Base-by-base conservation (phyloP, 73 alveolate genomes). In the Paramecium biaurelia region DNA sequence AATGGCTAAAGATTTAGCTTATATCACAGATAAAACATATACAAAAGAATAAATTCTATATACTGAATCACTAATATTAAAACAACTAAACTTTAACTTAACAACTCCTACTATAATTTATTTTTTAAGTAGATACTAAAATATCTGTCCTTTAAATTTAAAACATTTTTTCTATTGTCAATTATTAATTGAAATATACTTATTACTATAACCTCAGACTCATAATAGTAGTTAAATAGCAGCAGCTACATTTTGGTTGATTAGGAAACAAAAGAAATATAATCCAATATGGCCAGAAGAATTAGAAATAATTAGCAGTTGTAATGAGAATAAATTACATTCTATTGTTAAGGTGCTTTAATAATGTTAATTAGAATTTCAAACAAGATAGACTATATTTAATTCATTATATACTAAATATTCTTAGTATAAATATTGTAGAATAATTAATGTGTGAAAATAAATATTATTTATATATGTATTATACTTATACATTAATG, bases 11-110 rank as follows among this genome's bases (percentile, higher is more conserved):
- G 99, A 98, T 37, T 94, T 98, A 68, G 98, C 98, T 38, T 95
- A 95, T 72, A 96, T 98, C 35, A 97, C 99, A 7, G 99, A 99
- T 93, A 95, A 97, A 53, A 99, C 99, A 95, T 94, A 95, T 18
- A 24, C 98, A 18, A 98, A 97, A 85, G 95, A 95, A 35, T 98
- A 98, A 58, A 93, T 99, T 34, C 85, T 97, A 49, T 92, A 94
- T 59, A 93, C 97, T 97, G 99, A 99, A 93, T 59, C 92, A n/a
- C 93, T 93, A 18, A 96, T 98, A 76, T 93, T 97, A 7, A 72
- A 85, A 28, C 86, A 95, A 21, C 94, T 98, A 21, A 96, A 95
- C 70, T 98, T 97, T 95, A 95, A 98, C 72, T 47, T 97, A 5
- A 96, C 95, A 26, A 41, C 38, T 28, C 99, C 98, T 0, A 74